These are phyloP conservation scores for Metarhizium sp. DNA, from an alignment of 2,329 filamentous ascomycete genomes.

Conservation along the genomic window DNA sequence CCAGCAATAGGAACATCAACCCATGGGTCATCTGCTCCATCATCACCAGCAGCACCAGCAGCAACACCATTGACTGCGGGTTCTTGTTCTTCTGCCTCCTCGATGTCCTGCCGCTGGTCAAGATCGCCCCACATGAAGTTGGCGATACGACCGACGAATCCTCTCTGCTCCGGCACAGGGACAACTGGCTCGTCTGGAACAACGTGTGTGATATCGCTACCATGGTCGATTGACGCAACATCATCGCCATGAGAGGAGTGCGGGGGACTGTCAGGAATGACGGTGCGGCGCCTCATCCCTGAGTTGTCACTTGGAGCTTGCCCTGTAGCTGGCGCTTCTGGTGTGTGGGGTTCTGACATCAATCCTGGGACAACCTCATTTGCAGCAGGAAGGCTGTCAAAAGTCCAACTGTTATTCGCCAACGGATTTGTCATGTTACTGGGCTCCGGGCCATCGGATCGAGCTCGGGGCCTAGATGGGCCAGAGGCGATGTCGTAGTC, in stretches of 20 bases:
- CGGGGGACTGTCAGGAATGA: background rate
- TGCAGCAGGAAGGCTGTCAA: slow-evolving; percentile 30
- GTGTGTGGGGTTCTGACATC: background rate
- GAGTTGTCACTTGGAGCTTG: background rate
- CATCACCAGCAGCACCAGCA: slow-evolving; percentile 39
- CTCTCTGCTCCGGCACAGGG: slow-evolving; percentile 10
- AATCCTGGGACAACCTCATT: slow-evolving; percentile 5
- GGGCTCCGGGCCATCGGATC: slow-evolving; percentile 45
- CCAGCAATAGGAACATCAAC: slow-evolving; percentile 12
- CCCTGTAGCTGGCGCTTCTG: background rate
- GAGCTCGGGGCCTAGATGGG: slow-evolving; percentile 37
- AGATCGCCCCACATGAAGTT: slow-evolving; percentile 56
- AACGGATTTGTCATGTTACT: slow-evolving; percentile 38
- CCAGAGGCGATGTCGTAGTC: slow-evolving; percentile 8
- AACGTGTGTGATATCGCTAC: slow-evolving; percentile 7
- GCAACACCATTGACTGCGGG: slow-evolving; percentile 22
- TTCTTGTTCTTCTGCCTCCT: slow-evolving; percentile 11
- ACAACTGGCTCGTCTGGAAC: slow-evolving; percentile 3
- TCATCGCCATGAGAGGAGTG: slow-evolving; percentile 3
- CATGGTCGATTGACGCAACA: background rate
- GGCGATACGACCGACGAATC: slow-evolving; percentile 29
- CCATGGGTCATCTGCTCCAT: slow-evolving; percentile 33
- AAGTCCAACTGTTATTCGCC: slow-evolving; percentile 54
- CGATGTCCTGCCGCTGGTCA: slow-evolving; percentile 24
- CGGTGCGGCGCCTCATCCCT: background rate